Conservation (phyloP, 352 stramenopile species). For the Globisporangium recalcitrans region DNA sequence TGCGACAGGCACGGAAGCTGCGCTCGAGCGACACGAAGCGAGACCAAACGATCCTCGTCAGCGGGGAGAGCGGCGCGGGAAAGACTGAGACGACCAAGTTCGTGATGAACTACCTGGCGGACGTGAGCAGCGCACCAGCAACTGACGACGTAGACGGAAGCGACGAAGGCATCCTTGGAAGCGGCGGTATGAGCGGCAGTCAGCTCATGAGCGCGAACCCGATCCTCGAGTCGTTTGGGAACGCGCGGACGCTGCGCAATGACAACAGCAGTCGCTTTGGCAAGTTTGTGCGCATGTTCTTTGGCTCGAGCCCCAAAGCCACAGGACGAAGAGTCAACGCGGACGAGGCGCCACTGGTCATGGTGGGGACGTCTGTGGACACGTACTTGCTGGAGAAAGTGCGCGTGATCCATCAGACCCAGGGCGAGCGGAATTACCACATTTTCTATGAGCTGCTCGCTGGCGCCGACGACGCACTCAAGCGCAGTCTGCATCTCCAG, state of each 20-base stretch:
- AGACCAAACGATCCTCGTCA: conserved; percentile 44
- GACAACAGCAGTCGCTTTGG: conserved; percentile 85
- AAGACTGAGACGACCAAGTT: conserved; percentile 67
- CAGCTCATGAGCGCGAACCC: conserved; percentile 77
- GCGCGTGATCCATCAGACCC: conserved; percentile 69
- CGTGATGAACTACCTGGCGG: conserved; percentile 67
- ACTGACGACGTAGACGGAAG: conserved; percentile 19
- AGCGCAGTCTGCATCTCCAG: conserved; percentile 37
- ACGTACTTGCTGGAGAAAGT: conserved; percentile 94
- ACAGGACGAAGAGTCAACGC: not conserved
- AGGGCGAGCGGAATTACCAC: conserved; percentile 78
- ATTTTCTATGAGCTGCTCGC: conserved; percentile 77
- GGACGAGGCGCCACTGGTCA: conserved; percentile 28
- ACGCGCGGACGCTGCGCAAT: conserved; percentile 71
- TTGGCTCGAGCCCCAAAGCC: conserved; percentile 33
- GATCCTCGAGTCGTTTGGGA: conserved; percentile 86
- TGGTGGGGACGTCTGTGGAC: conserved; percentile 68
- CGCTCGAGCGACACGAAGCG: conserved; percentile 32
- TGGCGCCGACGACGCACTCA: conserved; percentile 39
- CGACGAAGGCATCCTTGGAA: not conserved
- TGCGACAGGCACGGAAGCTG: conserved; percentile 29
- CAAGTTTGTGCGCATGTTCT: conserved; percentile 88
- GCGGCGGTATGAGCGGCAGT: conserved; percentile 40
- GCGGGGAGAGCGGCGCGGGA: conserved; percentile 38
- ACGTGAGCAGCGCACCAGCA: conserved; percentile 13